Percentiles rank a stretch among this genome's conserved stretches.
Conservation (phyloP, 345 rosid species). For the Cardamine occulta region DNA sequence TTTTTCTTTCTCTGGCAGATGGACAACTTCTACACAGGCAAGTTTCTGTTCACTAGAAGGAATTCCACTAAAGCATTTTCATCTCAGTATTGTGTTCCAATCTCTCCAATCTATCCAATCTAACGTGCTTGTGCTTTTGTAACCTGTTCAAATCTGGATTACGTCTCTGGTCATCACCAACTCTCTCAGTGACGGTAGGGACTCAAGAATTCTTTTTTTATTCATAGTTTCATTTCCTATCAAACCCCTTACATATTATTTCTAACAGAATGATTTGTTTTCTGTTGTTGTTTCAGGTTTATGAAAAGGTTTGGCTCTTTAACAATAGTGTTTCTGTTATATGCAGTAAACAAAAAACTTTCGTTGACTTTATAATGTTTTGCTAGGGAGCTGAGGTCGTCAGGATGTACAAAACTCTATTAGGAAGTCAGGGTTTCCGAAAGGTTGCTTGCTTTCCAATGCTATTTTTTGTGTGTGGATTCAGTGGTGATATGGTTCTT, state of each 20-base stretch:
- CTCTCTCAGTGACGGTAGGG: constrained; percentile 83
- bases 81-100: background rate
- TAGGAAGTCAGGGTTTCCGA: constrained; percentile 89
- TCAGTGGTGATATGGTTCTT: constrained; percentile 2
- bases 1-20: constrained; percentile 59
- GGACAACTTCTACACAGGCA: constrained; percentile 99
- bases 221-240: constrained; percentile 13
- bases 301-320: constrained; percentile 76
- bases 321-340: background rate
- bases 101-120: constrained; percentile 31
- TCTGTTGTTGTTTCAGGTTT: constrained; percentile 64
- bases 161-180: constrained; percentile 43
- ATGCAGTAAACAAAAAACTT: constrained; percentile 9
- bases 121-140: constrained; percentile 42
- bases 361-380: constrained; percentile 32
- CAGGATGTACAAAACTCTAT: constrained; percentile 98
- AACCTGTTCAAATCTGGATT: constrained; percentile 37
- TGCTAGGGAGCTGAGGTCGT: constrained; percentile 98
- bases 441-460: constrained; percentile 62
- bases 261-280: constrained; percentile 37
- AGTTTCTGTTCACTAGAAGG: constrained; percentile 43
- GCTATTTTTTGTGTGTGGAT: constrained; percentile 5
- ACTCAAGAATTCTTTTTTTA: constrained; percentile 3
- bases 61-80: constrained; percentile 3
- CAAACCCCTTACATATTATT: constrained; percentile 9